Conservation (phyloP, 2,329 filamentous ascomycete genomes). For the Cercospora zeae-maydis region DNA sequence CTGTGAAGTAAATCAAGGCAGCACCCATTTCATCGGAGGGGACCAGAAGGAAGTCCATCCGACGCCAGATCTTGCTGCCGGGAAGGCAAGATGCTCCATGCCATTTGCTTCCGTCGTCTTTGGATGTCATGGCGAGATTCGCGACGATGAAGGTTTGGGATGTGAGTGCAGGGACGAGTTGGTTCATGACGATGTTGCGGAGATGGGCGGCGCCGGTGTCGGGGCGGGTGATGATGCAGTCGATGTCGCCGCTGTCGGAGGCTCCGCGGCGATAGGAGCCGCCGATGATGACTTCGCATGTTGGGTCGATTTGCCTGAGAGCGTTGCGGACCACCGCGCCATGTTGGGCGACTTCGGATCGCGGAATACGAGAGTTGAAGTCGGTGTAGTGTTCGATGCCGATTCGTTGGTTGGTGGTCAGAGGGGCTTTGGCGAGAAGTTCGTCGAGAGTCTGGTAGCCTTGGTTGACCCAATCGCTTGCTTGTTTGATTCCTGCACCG, state of each 20-base stretch:
- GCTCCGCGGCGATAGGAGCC: slow-evolving; percentile 84
- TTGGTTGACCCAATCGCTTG: slow-evolving; percentile 70
- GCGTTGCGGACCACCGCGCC: slow-evolving; percentile 60
- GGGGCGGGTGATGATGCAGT: slow-evolving; percentile 73
- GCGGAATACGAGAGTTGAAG: slow-evolving; percentile 73
- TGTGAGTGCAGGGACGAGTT: slow-evolving; percentile 61
- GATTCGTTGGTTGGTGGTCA: slow-evolving; percentile 67
- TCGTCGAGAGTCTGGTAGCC: slow-evolving; percentile 74
- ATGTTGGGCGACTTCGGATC: slow-evolving; percentile 69
- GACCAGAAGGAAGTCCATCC: slow-evolving; percentile 81
- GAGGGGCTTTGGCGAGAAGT: slow-evolving; percentile 56
- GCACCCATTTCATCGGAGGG: slow-evolving; percentile 76
- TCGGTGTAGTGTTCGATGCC: slow-evolving; percentile 79
- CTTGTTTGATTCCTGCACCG: slow-evolving; percentile 67
- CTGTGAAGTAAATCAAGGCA: slow-evolving; percentile 90
- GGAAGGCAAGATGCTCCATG: slow-evolving; percentile 78
- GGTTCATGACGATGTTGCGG: slow-evolving; percentile 57
- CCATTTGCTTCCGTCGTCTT: slow-evolving; percentile 70
- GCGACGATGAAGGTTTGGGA: slow-evolving; percentile 63
- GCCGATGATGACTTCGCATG: slow-evolving; percentile 68
- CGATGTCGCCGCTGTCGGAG: slow-evolving; percentile 72
- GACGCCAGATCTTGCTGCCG: slow-evolving; percentile 61
- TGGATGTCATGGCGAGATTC: slow-evolving; percentile 56
- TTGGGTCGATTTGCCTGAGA: slow-evolving; percentile 58
- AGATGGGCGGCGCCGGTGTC: slow-evolving; percentile 58